A percentile compares a stretch with the other conserved stretches of the same genome.
Conservation (phyloP, 495 filamentous ascomycete genomes). For the Xylaria grammica region DNA sequence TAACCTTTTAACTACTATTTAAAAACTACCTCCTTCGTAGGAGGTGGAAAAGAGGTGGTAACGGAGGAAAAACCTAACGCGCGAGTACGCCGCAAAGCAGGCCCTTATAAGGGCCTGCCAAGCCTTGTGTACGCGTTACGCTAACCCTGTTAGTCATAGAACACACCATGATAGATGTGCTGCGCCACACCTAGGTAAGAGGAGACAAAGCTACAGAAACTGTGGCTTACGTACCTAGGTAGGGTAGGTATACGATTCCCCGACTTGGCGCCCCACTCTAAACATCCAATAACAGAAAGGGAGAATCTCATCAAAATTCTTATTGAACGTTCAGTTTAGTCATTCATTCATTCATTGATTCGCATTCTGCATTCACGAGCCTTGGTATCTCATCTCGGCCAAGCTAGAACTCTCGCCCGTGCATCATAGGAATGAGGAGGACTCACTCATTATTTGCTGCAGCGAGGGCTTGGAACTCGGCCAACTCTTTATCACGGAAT, state of each 20-base stretch:
- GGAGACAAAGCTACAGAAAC: too few relatives aligned
- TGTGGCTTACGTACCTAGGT: too few relatives aligned
- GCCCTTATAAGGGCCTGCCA: too few relatives aligned
- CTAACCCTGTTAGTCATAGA: too few relatives aligned
- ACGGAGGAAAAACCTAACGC: too few relatives aligned
- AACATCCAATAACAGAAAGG: not conserved
- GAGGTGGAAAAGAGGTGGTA: too few relatives aligned
- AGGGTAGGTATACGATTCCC: not conserved
- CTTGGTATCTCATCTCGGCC: not conserved
- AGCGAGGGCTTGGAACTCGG: slow-evolving; percentile 9
- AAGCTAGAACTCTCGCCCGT: not conserved
- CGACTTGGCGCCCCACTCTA: not conserved
- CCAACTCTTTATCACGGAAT: not conserved
- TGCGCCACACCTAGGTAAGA: too few relatives aligned
- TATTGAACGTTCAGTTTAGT: not conserved
- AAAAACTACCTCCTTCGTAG: too few relatives aligned
- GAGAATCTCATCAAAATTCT: slow-evolving; percentile 15
- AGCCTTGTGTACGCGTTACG: too few relatives aligned
- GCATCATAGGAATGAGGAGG: slow-evolving; percentile 11
- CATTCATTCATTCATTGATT: not conserved
- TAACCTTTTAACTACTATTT: too few relatives aligned
- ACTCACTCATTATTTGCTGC: not conserved
- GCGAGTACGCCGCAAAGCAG: too few relatives aligned
- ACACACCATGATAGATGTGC: too few relatives aligned
- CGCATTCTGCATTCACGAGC: not conserved